Conservation (phyloP, 768 basidiomycete genomes). For the Suillus placidus region DNA sequence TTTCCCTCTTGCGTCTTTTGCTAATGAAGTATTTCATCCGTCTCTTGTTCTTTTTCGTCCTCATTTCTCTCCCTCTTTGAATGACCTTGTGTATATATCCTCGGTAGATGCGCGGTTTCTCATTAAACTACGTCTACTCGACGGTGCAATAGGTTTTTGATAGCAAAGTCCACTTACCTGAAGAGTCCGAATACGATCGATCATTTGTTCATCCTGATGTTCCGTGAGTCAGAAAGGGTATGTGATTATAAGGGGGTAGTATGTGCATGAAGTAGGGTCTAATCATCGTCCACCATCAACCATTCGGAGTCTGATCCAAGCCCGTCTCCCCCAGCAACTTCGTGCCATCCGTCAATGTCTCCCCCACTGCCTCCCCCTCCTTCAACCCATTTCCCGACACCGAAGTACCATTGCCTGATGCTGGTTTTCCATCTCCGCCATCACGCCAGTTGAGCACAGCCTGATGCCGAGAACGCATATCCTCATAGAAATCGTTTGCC, state of each 20-base stretch:
- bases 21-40: conserved; percentile 25
- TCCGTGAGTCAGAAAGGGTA: conserved; percentile 19
- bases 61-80: conserved; percentile 19
- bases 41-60: conserved; percentile 14
- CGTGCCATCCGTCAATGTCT: conserved; percentile 66
- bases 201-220: conserved; percentile 3
- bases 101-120: conserved; percentile 35
- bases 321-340: conserved; percentile 68
- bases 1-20: conserved; percentile 15
- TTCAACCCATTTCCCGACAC: conserved; percentile 48
- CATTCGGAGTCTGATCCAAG: conserved; percentile 91
- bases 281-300: conserved; percentile 64
- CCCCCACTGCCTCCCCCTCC: conserved; percentile 39
- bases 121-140: conserved; percentile 22
- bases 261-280: conserved; percentile 15
- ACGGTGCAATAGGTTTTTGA: conserved; percentile 22
- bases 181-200: conserved; percentile 7
- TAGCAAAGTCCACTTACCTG: conserved; percentile 11
- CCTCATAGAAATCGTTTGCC: conserved; percentile 87
- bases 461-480: conserved; percentile 76
- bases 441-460: conserved; percentile 62
- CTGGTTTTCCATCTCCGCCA: conserved; percentile 29
- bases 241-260: conserved; percentile 21
- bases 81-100: conserved; percentile 28
- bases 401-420: conserved; percentile 39